phyloP scores from a whole-genome alignment of 1,139 yeast species.

The Magnusiomyces sp. region DNA sequence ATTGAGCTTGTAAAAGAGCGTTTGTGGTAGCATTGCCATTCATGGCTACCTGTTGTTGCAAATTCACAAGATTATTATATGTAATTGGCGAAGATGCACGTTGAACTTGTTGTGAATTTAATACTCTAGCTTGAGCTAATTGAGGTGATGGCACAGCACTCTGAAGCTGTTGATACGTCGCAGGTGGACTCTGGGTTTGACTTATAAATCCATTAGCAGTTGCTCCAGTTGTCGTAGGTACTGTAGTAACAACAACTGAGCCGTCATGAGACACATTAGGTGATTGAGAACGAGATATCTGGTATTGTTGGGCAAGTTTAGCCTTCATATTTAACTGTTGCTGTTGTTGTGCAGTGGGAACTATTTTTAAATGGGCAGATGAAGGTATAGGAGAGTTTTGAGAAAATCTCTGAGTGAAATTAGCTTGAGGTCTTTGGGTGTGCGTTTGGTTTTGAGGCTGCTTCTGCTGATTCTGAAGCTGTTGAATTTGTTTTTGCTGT shows the following conservation, averaged over 20 bases:
- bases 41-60: background rate
- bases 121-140: background rate
- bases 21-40: background rate
- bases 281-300: constrained; percentile 5
- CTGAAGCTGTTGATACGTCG: background rate
- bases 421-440: background rate
- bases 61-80: background rate
- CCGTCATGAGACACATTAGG: background rate
- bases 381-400: background rate
- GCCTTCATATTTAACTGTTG: constrained; percentile 4
- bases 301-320: constrained; percentile 5
- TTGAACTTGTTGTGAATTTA: background rate
- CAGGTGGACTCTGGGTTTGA: background rate
- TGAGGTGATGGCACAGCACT: constrained; percentile 2
- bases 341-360: background rate
- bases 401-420: background rate
- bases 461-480: constrained; percentile 15
- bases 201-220: background rate
- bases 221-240: background rate
- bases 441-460: background rate
- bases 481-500: constrained; percentile 18
- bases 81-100: constrained; percentile 1
- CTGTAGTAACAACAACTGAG: background rate
- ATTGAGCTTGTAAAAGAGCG: constrained; percentile 3
- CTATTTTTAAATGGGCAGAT: background rate